Base-by-base conservation (phyloP, 257 asterid genomes). In the Lavandula angustifolia region DNA sequence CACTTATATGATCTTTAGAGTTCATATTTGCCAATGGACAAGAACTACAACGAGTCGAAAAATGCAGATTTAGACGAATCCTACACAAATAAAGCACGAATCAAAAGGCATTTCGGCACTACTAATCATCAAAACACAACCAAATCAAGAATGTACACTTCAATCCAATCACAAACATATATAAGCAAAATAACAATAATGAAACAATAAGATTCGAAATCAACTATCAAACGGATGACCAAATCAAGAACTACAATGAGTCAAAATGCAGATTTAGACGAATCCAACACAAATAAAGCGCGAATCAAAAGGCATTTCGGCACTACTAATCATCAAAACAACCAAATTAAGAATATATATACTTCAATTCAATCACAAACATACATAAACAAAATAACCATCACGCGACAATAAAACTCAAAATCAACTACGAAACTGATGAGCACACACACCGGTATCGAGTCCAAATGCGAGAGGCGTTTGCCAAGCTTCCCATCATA, bases 381-480 rank as follows among this genome's bases (percentile, higher is more conserved):
- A 42, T 4, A 54, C 14, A 54, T 3, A 9, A 46, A 22, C 1
- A 61, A 51, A 77, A 17, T 4, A 50, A 48, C 68, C 47, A 58
- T 55, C 52, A 47, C 33, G 22, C 58, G 64, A 31, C 60, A n/a
- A 59, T 8, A 46, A 66, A 51, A 57, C 32, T 18, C 32, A 38
- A 62, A 12, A 55, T 22, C 16, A 35, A 58, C 47, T 0, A 17
- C 13, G 37, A 73, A 11, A 38, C 7, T 13, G 54, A 67, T 42
- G 9, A 62, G 49, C 55, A 57, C 16, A 71, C 38, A 46, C 80
- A 92, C 97, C 78, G 97, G 94, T 41, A 92, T 87, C 3, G 98
- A 92, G 64, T 85, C 96, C 71, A 92, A 76, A 73, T 92, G 98
- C 14, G 98, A 89, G 51, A 92, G 96, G 83, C 94, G 80, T 78